Evolutionary conservation across 306 rosid species (phyloP).

Genomic region (Lathyrus sativus): DNA sequence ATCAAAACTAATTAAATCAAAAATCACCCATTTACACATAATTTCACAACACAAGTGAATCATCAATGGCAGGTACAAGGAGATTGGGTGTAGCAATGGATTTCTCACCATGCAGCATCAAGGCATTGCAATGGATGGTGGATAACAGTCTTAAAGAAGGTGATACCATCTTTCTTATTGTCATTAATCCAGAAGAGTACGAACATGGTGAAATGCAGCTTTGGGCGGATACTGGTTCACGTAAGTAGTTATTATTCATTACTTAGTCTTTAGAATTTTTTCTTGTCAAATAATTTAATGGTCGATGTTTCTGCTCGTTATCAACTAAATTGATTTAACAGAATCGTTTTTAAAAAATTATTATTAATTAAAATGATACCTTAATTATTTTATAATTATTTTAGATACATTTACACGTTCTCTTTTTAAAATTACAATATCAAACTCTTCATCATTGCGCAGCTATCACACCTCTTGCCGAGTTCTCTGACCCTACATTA

Average conservation of each 20-base stretch:
- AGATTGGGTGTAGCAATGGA: slow-evolving; percentile 88
- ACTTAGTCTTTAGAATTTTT: too few species aligned
- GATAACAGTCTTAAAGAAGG: slow-evolving; percentile 73
- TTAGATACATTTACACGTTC: too few species aligned
- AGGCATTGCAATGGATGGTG: slow-evolving; percentile 73
- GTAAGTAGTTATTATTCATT: slow-evolving; percentile 38
- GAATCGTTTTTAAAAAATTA: neutral
- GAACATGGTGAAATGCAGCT: slow-evolving; percentile 88
- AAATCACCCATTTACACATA: neutral
- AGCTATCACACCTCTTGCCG: slow-evolving; percentile 74
- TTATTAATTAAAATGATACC: neutral
- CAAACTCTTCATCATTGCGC: slow-evolving; percentile 22
- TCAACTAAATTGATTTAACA: too few species aligned
- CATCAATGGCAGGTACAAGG: slow-evolving; percentile 40
- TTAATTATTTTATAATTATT: too few species aligned
- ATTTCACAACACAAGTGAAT: neutral
- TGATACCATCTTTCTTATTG: slow-evolving; percentile 65
- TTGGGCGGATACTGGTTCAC: slow-evolving; percentile 79
- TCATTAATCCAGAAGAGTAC: slow-evolving; percentile 51
- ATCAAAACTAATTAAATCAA: neutral
- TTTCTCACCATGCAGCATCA: slow-evolving; percentile 78
- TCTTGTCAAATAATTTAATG: too few species aligned
- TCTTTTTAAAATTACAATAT: too few species aligned
- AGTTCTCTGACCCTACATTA: slow-evolving; percentile 51
- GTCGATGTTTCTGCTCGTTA: too few species aligned